Conservation (phyloP, 1,284 basidiomycete genomes). For the Cryptococcus neoformans region DNA sequence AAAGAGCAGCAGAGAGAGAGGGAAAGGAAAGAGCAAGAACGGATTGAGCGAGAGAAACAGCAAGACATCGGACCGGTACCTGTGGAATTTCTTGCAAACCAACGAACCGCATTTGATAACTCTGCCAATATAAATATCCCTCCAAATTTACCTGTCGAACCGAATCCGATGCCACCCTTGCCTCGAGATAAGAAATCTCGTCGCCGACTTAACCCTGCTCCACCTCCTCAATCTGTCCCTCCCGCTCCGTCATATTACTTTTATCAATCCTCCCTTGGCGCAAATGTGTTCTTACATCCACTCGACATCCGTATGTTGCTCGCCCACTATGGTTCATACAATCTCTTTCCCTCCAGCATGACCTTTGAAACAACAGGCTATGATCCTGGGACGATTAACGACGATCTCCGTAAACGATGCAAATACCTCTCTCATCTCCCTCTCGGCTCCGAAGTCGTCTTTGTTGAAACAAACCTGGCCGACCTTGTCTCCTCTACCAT, state of each 20-base stretch:
- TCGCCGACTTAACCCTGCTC: constrained; percentile 21
- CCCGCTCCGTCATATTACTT: constrained; percentile 67
- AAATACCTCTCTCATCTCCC: constrained; percentile 94
- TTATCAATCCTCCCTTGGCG: constrained; percentile 90
- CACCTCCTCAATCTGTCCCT: constrained; percentile 21
- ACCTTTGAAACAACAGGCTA: constrained; percentile 73
- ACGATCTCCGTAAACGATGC: constrained; percentile 87
- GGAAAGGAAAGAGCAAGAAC: constrained; percentile 27
- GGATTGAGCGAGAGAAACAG: constrained; percentile 21
- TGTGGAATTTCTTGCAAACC: constrained; percentile 13
- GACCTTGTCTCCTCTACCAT: constrained; percentile 69
- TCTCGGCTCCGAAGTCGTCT: constrained; percentile 87
- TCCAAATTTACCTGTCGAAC: constrained; percentile 35
- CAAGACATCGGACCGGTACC: constrained; percentile 12
- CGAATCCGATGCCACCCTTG: constrained; percentile 39
- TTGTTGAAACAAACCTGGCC: constrained; percentile 83
- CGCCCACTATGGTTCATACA: constrained; percentile 76
- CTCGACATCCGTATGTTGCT: constrained; percentile 92
- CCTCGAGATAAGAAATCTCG: constrained; percentile 26
- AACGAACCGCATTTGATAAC: constrained; percentile 4
- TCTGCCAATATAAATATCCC: constrained; percentile 27
- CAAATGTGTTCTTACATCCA: constrained; percentile 90
- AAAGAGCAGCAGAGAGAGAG: constrained; percentile 51
- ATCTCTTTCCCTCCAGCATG: constrained; percentile 79
- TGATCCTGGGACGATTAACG: constrained; percentile 66